phyloP scores from a whole-genome alignment of 2,329 filamentous ascomycete species.

The Fusarium bulbicola region DNA sequence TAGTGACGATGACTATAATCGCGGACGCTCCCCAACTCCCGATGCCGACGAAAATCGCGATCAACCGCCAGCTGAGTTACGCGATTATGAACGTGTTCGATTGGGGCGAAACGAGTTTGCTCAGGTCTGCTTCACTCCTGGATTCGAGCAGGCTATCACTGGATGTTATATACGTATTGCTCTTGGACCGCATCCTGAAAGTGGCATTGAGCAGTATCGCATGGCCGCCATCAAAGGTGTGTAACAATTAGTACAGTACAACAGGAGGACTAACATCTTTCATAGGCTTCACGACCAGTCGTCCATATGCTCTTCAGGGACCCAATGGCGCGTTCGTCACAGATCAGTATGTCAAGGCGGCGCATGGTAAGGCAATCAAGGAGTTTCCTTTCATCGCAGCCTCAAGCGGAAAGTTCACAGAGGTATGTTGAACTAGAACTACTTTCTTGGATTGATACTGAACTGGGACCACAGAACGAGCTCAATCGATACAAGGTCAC shows the following conservation, averaged over 20 bases:
- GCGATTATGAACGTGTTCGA: slow-evolving; percentile 85
- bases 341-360: slow-evolving; percentile 83
- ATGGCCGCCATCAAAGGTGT: slow-evolving; percentile 88
- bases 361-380: slow-evolving; percentile 83
- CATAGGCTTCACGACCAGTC: slow-evolving; percentile 79
- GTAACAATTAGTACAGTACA: slow-evolving; percentile 10
- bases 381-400: slow-evolving; percentile 92
- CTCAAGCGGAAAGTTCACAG: slow-evolving; percentile 86
- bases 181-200: slow-evolving; percentile 79
- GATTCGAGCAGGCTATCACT: slow-evolving; percentile 81
- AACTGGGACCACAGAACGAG: slow-evolving; percentile 66
- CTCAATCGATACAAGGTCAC: slow-evolving; percentile 82
- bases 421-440: slow-evolving; percentile 60
- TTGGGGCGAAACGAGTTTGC: slow-evolving; percentile 88
- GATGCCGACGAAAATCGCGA: slow-evolving; percentile 75
- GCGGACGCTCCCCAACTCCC: slow-evolving; percentile 62
- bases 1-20: slow-evolving; percentile 82
- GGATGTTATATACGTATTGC: slow-evolving; percentile 89
- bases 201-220: slow-evolving; percentile 81
- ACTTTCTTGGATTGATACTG: neutral
- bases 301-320: slow-evolving; percentile 83
- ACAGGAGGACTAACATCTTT: slow-evolving; percentile 30
- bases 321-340: slow-evolving; percentile 83
- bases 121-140: slow-evolving; percentile 91
- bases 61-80: slow-evolving; percentile 75